phyloP scores from a whole-genome alignment of 176 grass and related monocot genomes.

The Themeda triandra region DNA sequence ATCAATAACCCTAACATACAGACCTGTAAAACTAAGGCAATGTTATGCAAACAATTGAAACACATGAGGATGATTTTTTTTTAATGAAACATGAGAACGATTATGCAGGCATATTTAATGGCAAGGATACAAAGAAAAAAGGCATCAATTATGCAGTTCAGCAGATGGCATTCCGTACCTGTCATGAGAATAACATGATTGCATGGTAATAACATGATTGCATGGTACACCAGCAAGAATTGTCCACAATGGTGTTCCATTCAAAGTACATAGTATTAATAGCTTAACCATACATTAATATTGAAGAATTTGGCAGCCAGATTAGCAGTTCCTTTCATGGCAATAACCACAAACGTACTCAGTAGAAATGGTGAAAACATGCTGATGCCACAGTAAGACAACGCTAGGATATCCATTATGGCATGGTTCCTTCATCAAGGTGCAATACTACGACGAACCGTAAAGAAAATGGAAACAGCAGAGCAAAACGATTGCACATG shows the following conservation, averaged over 20 bases:
- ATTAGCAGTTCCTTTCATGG: slow-evolving; percentile 8
- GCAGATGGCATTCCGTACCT: background rate
- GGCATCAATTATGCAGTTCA: slow-evolving; percentile 7
- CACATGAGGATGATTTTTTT: background rate
- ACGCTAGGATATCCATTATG: background rate
- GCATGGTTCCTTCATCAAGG: slow-evolving; percentile 11
- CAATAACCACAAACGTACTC: background rate
- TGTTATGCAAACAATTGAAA: background rate
- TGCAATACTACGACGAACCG: background rate
- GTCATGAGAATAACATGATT: background rate
- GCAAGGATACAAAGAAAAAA: background rate
- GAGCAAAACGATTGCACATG: background rate
- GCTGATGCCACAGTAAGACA: background rate
- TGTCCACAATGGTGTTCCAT: background rate
- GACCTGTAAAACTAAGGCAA: background rate
- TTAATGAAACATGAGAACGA: background rate
- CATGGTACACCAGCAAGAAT: background rate
- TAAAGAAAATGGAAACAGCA: background rate
- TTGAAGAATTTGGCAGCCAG: background rate
- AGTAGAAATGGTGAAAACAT: background rate
- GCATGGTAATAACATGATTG: background rate
- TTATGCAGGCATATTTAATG: background rate
- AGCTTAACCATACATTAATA: background rate
- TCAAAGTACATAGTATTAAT: background rate
- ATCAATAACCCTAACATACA: slow-evolving; percentile 7